phyloP scores from a whole-genome alignment of 305 asterid species.

The Fraxinus nigra region DNA sequence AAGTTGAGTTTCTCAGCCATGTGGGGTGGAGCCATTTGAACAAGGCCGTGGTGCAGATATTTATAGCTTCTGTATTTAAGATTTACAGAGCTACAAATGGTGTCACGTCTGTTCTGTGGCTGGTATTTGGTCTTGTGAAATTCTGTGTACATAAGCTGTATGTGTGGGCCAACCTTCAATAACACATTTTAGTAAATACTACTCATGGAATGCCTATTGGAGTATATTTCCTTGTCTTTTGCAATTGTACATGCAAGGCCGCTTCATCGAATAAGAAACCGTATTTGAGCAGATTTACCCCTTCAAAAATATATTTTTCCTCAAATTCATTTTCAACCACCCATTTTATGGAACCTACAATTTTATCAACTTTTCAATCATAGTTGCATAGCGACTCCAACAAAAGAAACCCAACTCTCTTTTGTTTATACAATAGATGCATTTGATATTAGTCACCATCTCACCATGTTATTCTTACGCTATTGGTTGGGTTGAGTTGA shows the following conservation, averaged over 20 bases:
- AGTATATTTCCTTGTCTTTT: not conserved
- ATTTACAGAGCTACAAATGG: not conserved
- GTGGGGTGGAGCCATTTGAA: not conserved
- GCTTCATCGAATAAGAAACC: not conserved
- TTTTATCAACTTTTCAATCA: not conserved
- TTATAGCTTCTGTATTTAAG: not conserved
- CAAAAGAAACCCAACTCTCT: constrained; percentile 8
- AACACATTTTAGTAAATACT: not conserved
- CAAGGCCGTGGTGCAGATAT: not conserved
- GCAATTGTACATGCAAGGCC: not conserved
- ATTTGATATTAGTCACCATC: not conserved
- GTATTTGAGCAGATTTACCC: not conserved
- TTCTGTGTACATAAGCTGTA: not conserved
- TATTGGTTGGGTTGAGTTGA: not conserved
- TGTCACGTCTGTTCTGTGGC: not conserved
- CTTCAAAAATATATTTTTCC: not conserved
- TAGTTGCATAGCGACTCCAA: constrained; percentile 5
- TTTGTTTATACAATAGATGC: not conserved
- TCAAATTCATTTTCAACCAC: not conserved
- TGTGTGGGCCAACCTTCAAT: not conserved
- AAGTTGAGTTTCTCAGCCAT: not conserved
- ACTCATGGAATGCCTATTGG: not conserved
- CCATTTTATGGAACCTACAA: not conserved
- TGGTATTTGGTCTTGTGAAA: not conserved
- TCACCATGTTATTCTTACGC: not conserved